Conservation (phyloP, 129 eudicot species). For the Smallanthus sonchifolius region DNA sequence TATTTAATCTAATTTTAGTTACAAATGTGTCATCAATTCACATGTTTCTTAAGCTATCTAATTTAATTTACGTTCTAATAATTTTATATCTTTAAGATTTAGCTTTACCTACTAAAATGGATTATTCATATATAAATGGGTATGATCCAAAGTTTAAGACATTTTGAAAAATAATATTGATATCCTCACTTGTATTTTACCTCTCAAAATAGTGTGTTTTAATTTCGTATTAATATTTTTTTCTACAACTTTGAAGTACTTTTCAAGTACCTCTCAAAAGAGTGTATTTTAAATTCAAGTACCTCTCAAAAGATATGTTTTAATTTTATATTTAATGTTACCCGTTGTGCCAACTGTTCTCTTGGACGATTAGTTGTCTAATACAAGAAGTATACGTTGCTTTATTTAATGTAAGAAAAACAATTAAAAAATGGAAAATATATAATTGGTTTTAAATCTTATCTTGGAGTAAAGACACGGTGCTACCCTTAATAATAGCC, state of each 20-base stretch:
- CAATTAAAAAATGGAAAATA: neutral
- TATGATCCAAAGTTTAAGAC: too few species aligned
- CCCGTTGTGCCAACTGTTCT: neutral
- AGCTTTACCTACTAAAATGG: neutral
- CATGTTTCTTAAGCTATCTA: neutral
- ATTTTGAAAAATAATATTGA: too few species aligned
- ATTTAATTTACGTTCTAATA: neutral
- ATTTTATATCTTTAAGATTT: neutral
- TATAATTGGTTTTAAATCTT: conserved; percentile 5
- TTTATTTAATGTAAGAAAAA: neutral
- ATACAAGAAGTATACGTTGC: neutral
- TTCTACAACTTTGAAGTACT: too few species aligned
- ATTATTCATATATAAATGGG: neutral
- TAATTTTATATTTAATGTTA: neutral
- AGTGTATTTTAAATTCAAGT: neutral
- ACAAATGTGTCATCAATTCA: too few species aligned
- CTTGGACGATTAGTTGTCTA: neutral
- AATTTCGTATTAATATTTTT: too few species aligned
- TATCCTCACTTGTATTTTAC: too few species aligned
- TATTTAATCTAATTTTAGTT: too few species aligned
- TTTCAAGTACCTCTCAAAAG: neutral
- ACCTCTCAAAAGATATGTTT: neutral
- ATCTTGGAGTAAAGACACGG: conserved; percentile 28
- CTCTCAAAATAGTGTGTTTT: neutral
- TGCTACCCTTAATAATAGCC: conserved; percentile 11